These are phyloP conservation scores for Termitomyces sp. DNA, from an alignment of 768 basidiomycete genomes.

Conservation along the genomic window DNA sequence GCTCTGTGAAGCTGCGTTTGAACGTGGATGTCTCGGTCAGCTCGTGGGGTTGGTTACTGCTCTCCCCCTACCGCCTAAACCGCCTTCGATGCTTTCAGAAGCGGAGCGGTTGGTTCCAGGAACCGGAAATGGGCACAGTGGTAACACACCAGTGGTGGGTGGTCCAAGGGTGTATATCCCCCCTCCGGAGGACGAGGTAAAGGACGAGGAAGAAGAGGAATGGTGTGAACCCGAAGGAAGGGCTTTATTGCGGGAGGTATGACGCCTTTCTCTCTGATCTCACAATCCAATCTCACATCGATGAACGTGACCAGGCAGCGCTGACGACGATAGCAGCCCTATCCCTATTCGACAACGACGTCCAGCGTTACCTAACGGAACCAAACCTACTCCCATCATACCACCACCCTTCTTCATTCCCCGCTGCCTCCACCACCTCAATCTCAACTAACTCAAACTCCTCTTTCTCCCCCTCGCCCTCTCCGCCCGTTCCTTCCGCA, in stretches of 20 bases:
- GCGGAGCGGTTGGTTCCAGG: not conserved
- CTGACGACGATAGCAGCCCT: conserved; percentile 74
- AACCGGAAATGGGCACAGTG: not conserved
- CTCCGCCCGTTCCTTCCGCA: not conserved
- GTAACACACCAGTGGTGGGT: not conserved
- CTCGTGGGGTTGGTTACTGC: conserved; percentile 47
- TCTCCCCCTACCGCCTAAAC: conserved; percentile 39
- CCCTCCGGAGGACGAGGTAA: conserved; percentile 17
- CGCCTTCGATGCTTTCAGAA: not conserved
- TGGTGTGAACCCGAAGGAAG: conserved; percentile 50
- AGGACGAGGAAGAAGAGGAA: conserved; percentile 51
- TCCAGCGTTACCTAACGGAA: conserved; percentile 53
- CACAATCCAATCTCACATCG: not conserved
- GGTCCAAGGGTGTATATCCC: not conserved
- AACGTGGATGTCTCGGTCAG: conserved; percentile 60
- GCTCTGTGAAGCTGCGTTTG: conserved; percentile 63
- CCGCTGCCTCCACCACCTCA: conserved; percentile 31
- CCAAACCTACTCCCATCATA: not conserved
- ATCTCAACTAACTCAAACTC: conserved; percentile 27
- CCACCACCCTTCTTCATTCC: conserved; percentile 38
- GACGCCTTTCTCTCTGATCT: not conserved
- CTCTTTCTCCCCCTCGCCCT: conserved; percentile 20
- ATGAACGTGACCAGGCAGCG: conserved; percentile 44
- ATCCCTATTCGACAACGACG: conserved; percentile 65
- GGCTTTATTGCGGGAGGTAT: conserved; percentile 60